Conservation (phyloP, 345 rosid species). For the Psidium guajava region DNA sequence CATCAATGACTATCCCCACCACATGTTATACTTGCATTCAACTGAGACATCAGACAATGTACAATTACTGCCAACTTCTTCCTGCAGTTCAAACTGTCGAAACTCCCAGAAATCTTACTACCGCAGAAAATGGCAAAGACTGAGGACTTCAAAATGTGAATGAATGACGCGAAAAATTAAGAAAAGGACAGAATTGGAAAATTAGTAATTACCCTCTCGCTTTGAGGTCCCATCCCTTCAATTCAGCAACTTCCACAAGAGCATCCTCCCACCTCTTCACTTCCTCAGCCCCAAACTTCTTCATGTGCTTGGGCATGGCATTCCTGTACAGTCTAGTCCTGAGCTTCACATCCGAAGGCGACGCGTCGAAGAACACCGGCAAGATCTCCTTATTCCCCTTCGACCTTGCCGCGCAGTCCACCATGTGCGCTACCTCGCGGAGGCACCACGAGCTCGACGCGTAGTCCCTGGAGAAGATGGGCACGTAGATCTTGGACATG, state of each 20-base stretch:
- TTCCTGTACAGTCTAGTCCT: background rate
- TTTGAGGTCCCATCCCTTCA: background rate
- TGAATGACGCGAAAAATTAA: background rate
- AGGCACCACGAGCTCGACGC: slow-evolving; percentile 1
- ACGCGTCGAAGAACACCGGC: background rate
- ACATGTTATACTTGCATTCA: background rate
- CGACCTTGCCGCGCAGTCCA: background rate
- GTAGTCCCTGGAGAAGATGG: slow-evolving; percentile 2
- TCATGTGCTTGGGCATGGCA: background rate
- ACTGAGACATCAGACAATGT: background rate
- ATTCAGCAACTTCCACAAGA: background rate
- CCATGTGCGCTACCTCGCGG: background rate
- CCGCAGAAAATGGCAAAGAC: background rate
- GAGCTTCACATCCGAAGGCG: background rate
- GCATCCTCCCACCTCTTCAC: background rate
- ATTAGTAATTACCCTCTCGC: background rate
- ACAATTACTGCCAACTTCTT: background rate
- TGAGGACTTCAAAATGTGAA: background rate
- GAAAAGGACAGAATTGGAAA: background rate
- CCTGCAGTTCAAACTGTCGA: background rate
- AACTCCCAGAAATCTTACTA: background rate
- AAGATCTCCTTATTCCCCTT: background rate
- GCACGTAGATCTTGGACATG: background rate
- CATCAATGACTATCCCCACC: background rate
- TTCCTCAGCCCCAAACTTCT: background rate